Base-by-base conservation (phyloP, 352 stramenopile genomes). In the Pythium catenulatum region DNA sequence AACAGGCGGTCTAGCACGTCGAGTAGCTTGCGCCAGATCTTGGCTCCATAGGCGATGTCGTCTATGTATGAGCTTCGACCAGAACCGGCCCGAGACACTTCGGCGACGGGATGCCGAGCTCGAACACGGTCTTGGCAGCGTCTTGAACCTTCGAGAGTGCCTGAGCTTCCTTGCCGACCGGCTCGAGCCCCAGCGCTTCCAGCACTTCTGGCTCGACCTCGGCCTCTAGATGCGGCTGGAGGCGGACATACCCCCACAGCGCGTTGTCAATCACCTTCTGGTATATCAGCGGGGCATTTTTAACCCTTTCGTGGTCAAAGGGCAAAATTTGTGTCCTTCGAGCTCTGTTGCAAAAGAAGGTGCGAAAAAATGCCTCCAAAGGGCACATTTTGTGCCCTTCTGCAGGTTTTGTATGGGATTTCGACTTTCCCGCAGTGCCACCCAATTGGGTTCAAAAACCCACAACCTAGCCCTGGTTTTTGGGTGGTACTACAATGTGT, bases 201-300 rank as follows among this genome's bases (percentile, higher is more conserved):
- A 85, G 50, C 43, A 86, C 69, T 52, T 76, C 68, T 34, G 69
- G 58, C 4, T 52, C 70, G 48, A 68, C 70, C 73, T 85, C 65
- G 27, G 65, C 63, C 41, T 79, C 56, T 0, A 74, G 54, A 30
- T 37, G 69, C 4, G 81, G 63, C 1, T 61, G 72, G 0, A 83
- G 50, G 11, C 66, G 66, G 0, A 85, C 75, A 25, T 73, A 88
- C 0, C 82, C 82, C 66, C 68, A 85, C 0, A 82, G 37, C 9
- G 27, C 37, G 45, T 89, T 89, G 52, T 86, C 83, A 21, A 89
- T 75, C 15, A 87, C 32, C 34, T 59, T 6, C 45, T 87, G 73
- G 66, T 87, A 87, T n/a, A 83, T 61, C 39, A 80, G 48, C 0
- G 83, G 83, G 0, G 83, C 83, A 27, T 79, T 82, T 52, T 85